phyloP scores from a whole-genome alignment of 2,329 filamentous ascomycete genomes.

The Hypoxylon sp. region DNA sequence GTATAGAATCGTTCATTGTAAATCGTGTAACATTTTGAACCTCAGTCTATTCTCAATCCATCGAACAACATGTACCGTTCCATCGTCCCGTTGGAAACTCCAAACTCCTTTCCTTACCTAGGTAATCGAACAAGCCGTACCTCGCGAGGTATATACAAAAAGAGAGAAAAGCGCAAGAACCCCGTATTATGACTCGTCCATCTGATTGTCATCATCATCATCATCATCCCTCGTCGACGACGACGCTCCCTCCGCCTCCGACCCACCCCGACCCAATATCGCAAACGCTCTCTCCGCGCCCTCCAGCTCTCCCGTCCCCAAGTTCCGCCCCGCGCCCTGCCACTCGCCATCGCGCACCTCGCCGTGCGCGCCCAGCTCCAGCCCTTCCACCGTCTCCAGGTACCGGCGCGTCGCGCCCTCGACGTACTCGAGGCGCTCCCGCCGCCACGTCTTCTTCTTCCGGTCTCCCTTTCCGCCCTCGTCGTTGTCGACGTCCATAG shows the following conservation, averaged over 20 bases:
- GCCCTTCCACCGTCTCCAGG: slow-evolving; percentile 75
- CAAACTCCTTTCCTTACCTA: slow-evolving; percentile 30
- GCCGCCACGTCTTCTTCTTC: slow-evolving; percentile 67
- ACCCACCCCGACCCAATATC: slow-evolving; percentile 54
- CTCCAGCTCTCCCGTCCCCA: slow-evolving; percentile 67
- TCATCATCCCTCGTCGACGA: too few relatives aligned
- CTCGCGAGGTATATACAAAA: slow-evolving; percentile 2
- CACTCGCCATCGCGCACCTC: slow-evolving; percentile 74
- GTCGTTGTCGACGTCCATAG: slow-evolving; percentile 49
- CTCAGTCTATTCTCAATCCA: neutral
- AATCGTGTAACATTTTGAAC: too few relatives aligned
- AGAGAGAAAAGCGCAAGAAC: neutral
- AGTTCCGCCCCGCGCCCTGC: slow-evolving; percentile 65
- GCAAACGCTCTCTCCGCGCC: slow-evolving; percentile 65
- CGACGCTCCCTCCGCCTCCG: neutral
- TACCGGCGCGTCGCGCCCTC: slow-evolving; percentile 82
- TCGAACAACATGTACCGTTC: neutral
- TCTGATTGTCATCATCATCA: slow-evolving; percentile 39
- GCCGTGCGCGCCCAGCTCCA: slow-evolving; percentile 72
- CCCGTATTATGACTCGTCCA: slow-evolving; percentile 48
- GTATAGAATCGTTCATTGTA: neutral
- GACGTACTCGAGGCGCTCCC: slow-evolving; percentile 83
- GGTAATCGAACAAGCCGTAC: slow-evolving; percentile 15
- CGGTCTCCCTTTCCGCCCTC: slow-evolving; percentile 43
- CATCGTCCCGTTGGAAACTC: slow-evolving; percentile 7